These are phyloP conservation scores for Carex myosuroides DNA, from an alignment of 176 grass and related monocot genomes.

Conservation along the genomic window DNA sequence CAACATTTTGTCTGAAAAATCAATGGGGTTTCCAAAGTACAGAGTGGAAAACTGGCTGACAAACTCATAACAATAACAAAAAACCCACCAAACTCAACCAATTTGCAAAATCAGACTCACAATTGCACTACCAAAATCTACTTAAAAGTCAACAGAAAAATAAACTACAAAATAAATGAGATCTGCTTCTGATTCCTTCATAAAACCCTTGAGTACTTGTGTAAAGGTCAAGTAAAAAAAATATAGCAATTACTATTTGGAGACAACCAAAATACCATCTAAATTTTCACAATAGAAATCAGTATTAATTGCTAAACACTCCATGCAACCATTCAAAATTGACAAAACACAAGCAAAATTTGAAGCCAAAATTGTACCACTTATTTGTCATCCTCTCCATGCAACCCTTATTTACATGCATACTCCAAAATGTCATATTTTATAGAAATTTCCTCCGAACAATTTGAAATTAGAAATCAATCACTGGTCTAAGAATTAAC, in stretches of 20 bases:
- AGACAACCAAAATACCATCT: neutral
- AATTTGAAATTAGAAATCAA: neutral
- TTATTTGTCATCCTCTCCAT: neutral
- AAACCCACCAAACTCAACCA: neutral
- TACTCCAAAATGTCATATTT: neutral
- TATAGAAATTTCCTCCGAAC: neutral
- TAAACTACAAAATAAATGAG: neutral
- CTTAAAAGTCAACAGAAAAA: neutral
- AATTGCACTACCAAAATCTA: neutral
- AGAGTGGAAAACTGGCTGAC: neutral
- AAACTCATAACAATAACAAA: neutral
- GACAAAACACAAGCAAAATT: neutral
- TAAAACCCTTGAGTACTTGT: neutral
- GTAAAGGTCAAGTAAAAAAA: neutral
- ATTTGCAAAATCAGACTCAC: slow-evolving; percentile 1
- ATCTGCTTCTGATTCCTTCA: neutral
- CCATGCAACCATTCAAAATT: neutral
- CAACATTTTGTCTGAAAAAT: neutral
- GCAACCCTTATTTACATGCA: neutral
- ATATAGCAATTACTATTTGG: neutral
- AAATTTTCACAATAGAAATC: neutral
- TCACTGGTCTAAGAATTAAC: neutral
- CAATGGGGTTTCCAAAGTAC: neutral
- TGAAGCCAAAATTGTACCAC: neutral
- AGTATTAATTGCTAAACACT: neutral